Conservation (phyloP, 1,284 basidiomycete genomes). For the Boletus smithii region DNA sequence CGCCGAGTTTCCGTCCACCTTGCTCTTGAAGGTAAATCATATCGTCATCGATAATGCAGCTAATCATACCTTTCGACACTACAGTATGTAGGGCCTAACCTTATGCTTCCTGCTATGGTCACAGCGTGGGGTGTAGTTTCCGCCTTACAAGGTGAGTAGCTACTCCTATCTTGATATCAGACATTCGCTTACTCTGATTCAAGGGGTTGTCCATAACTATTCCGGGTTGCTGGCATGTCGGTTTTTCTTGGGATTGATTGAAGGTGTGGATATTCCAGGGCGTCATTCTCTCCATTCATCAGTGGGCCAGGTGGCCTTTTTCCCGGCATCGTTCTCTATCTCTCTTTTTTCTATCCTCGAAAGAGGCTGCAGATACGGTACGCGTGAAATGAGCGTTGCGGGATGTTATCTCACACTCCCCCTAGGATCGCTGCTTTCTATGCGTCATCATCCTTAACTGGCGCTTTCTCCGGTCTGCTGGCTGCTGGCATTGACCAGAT, state of each 20-base stretch:
- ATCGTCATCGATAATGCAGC: neutral
- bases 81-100: slow-evolving; percentile 54
- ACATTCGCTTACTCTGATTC: slow-evolving; percentile 5
- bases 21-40: slow-evolving; percentile 48
- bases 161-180: neutral
- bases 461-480: slow-evolving; percentile 63
- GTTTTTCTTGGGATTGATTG: slow-evolving; percentile 62
- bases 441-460: slow-evolving; percentile 52
- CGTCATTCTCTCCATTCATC: slow-evolving; percentile 39
- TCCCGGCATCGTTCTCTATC: slow-evolving; percentile 57
- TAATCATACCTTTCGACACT: slow-evolving; percentile 4
- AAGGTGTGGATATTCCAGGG: slow-evolving; percentile 41
- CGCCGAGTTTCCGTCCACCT: slow-evolving; percentile 56
- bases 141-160: slow-evolving; percentile 48
- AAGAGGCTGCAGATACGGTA: slow-evolving; percentile 54
- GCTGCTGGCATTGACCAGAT: slow-evolving; percentile 57
- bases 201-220: slow-evolving; percentile 54
- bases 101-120: slow-evolving; percentile 54
- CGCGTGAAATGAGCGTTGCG: slow-evolving; percentile 4
- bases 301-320: slow-evolving; percentile 47
- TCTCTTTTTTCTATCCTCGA: slow-evolving; percentile 57
- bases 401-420: neutral
- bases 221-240: slow-evolving; percentile 54
- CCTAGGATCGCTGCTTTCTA: slow-evolving; percentile 52
- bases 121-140: slow-evolving; percentile 58